These are phyloP conservation scores for Pichia sp. DNA, from an alignment of 1,139 yeast species.

Conservation along the genomic window DNA sequence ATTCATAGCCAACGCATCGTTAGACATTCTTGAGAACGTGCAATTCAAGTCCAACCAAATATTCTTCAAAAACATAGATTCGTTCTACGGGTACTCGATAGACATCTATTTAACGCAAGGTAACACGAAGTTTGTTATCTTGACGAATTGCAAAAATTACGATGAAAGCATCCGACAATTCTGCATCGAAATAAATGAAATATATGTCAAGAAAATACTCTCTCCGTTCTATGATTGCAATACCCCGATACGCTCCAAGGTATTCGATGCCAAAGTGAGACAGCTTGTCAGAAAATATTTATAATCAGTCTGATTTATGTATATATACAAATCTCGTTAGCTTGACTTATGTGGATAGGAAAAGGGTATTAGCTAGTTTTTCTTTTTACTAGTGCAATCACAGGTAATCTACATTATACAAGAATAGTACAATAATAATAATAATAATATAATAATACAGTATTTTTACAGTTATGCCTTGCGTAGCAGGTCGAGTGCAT, in stretches of 20 bases:
- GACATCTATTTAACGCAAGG: constrained; percentile 88
- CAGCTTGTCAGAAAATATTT: constrained; percentile 73
- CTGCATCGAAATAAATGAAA: constrained; percentile 78
- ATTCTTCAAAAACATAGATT: constrained; percentile 75
- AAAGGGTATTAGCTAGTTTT: neutral
- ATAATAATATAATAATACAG: neutral
- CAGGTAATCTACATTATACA: neutral
- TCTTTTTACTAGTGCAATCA: neutral
- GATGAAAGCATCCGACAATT: constrained; percentile 72
- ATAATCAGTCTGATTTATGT: constrained; percentile 25
- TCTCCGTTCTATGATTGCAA: constrained; percentile 83
- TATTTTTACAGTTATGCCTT: constrained; percentile 16
- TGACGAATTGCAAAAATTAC: constrained; percentile 44
- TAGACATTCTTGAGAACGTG: constrained; percentile 83
- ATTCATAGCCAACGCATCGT: constrained; percentile 79
- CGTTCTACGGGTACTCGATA: constrained; percentile 74
- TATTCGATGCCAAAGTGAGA: constrained; percentile 73
- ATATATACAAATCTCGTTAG: neutral
- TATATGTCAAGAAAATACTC: constrained; percentile 78
- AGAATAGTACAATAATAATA: neutral
- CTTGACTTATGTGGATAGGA: neutral
- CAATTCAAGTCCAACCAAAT: constrained; percentile 72
- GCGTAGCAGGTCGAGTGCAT: constrained; percentile 27
- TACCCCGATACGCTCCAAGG: constrained; percentile 67
- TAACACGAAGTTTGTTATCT: constrained; percentile 70